Percentiles rank a stretch among this genome's conserved stretches.
These are phyloP conservation scores for Euphrasia confusa DNA, from an alignment of 257 asterid genomes.

Conservation along the genomic window DNA sequence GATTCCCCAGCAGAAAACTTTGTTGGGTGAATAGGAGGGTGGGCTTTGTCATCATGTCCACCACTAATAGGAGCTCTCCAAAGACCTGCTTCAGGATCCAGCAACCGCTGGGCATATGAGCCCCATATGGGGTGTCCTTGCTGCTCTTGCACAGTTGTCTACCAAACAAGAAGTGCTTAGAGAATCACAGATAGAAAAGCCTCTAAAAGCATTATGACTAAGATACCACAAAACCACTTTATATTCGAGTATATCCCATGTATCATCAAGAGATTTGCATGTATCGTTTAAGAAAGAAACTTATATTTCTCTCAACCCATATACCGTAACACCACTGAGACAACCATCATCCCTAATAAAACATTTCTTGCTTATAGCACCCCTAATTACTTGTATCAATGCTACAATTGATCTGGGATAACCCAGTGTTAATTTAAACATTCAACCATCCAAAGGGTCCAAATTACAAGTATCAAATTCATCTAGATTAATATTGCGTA, in stretches of 20 bases:
- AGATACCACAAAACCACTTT: too few species aligned
- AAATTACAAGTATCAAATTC: constrained; percentile 3
- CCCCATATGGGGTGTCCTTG: constrained; percentile 90
- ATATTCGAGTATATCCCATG: too few species aligned
- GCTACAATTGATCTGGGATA: too few species aligned
- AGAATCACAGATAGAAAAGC: background rate
- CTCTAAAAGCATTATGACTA: too few species aligned
- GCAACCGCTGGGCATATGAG: constrained; percentile 70
- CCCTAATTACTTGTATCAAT: too few species aligned
- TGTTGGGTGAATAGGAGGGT: constrained; percentile 99
- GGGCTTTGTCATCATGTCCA: constrained; percentile 98
- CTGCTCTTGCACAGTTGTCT: constrained; percentile 89
- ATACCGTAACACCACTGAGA: too few species aligned
- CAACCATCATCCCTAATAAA: too few species aligned
- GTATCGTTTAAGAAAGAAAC: too few species aligned
- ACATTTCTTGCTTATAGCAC: too few species aligned
- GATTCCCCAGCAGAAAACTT: constrained; percentile 91
- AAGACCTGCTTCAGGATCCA: constrained; percentile 77
- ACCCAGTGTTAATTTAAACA: background rate
- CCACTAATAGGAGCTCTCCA: constrained; percentile 91
- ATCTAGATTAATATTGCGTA: constrained; percentile 13
- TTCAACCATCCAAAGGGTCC: constrained; percentile 17
- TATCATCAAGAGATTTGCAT: too few species aligned
- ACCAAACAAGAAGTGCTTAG: constrained; percentile 31
- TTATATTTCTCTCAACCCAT: too few species aligned